Evolutionary conservation across 2,329 filamentous ascomycete species (phyloP), one percentile per base, ranked within the genome.

Genomic region (Ophiocordyceps camponoti-floridani): DNA sequence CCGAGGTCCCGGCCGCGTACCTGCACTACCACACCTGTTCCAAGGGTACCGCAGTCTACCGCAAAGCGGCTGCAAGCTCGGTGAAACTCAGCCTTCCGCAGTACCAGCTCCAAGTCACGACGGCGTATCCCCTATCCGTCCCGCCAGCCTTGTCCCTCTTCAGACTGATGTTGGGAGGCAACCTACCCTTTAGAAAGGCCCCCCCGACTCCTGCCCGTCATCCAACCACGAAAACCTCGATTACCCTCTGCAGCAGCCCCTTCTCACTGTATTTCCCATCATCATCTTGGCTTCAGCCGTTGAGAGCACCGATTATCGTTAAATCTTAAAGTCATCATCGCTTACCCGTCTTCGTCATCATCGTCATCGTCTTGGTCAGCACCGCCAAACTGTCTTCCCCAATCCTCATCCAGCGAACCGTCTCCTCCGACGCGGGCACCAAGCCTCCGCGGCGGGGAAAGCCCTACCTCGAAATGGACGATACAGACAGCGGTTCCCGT

Each of bases 321-420:
- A n/a, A 33, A 12, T 14, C 31, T 14, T 12, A 33, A 10, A 33
- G 31, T 33, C 10, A 4, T 12, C 31, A 12, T 31, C 28, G 28
- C n/a, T n/a, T n/a, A 31, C 7, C 28, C 7, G 28, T 31, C 33
- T 5, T 37, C 33, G 33, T 37, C 42, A 30, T 9, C n/a, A 28
- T 43, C 19, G 3, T 12, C 5, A 28, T 14, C 23, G 9, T 30
- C n/a, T 16, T 30, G 27, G 13, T 37, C 33, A 6, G 16, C n/a
- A n/a, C 85, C 85, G 84, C 82, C 84, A 93, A 94, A 70, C 80
- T 93, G 85, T 89, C 87, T 80, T 84, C 88, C 63, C 81, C 75
- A 70, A 72, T 91, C 66, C 73, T 94, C 59, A 76, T 93, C 58
- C 82, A 84, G 64, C 84, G 85, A 63, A 86, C 84, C 72, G 82